phyloP scores from a whole-genome alignment of 2,329 filamentous ascomycete species.

The Lasiodiplodia gonubiensis region DNA sequence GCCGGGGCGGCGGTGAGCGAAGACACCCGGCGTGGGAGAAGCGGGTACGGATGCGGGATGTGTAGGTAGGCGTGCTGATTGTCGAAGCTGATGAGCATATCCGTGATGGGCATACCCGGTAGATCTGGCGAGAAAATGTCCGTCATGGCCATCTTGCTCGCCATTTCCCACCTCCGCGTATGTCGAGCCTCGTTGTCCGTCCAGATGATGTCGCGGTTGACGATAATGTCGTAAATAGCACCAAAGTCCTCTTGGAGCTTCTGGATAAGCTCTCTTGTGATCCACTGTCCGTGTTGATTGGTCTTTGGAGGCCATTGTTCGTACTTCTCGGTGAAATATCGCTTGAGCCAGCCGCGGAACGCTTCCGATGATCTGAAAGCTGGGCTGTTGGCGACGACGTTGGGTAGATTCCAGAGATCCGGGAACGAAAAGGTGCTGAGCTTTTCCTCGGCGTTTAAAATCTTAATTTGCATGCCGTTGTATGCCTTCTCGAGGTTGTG shows the following conservation, averaged over 20 bases:
- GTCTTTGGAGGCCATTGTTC: constrained; percentile 66
- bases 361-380: constrained; percentile 64
- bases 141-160: constrained; percentile 37
- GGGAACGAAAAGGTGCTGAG: constrained; percentile 65
- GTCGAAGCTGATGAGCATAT: constrained; percentile 70
- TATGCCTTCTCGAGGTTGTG: constrained; percentile 67
- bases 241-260: constrained; percentile 70
- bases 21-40: constrained; percentile 58
- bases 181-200: constrained; percentile 66
- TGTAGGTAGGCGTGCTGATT: constrained; percentile 61
- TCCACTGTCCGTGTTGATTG: constrained; percentile 53
- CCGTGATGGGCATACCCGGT: constrained; percentile 66
- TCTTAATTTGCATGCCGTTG: constrained; percentile 66
- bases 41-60: constrained; percentile 66
- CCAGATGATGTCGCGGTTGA: constrained; percentile 71
- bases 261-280: constrained; percentile 63
- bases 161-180: constrained; percentile 70
- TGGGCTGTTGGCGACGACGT: constrained; percentile 45
- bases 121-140: constrained; percentile 50
- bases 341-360: constrained; percentile 65
- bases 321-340: constrained; percentile 62
- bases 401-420: constrained; percentile 61
- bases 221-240: constrained; percentile 72
- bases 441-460: constrained; percentile 67
- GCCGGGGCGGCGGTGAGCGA: constrained; percentile 34